These are phyloP conservation scores for Monascus ruber DNA, from an alignment of 2,329 filamentous ascomycete genomes.

Conservation along the genomic window DNA sequence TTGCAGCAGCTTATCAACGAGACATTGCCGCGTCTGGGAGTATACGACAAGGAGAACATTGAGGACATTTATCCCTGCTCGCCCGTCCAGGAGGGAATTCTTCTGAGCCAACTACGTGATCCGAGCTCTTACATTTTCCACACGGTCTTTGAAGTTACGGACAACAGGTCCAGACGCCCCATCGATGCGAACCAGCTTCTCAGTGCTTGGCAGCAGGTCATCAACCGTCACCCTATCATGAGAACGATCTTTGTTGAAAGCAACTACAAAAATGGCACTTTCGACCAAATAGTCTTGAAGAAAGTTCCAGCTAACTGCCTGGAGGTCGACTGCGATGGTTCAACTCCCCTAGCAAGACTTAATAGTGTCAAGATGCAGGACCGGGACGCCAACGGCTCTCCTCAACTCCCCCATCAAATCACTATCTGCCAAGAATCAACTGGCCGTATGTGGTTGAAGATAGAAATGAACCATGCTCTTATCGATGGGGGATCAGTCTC, in stretches of 20 bases:
- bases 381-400: constrained; percentile 12
- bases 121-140: constrained; percentile 26
- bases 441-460: constrained; percentile 21
- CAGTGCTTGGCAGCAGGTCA: constrained; percentile 22
- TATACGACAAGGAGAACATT: constrained; percentile 17
- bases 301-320: constrained; percentile 13
- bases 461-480: constrained; percentile 29
- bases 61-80: constrained; percentile 28
- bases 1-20: constrained; percentile 25
- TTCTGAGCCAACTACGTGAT: constrained; percentile 27
- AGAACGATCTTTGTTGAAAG: constrained; percentile 25
- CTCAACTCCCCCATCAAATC: constrained; percentile 23
- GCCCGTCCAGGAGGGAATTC: constrained; percentile 25
- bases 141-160: constrained; percentile 22
- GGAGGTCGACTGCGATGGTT: constrained; percentile 19
- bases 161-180: constrained; percentile 5
- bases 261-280: constrained; percentile 20
- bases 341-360: constrained; percentile 15
- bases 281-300: constrained; percentile 28
- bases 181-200: constrained; percentile 17
- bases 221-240: constrained; percentile 22
- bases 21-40: constrained; percentile 25
- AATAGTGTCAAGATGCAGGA: constrained; percentile 17
- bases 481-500: constrained; percentile 26
- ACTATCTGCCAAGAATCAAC: constrained; percentile 21